Evolutionary conservation across 2,329 filamentous ascomycete species (phyloP).

Genomic region (Epichloe scottii): DNA sequence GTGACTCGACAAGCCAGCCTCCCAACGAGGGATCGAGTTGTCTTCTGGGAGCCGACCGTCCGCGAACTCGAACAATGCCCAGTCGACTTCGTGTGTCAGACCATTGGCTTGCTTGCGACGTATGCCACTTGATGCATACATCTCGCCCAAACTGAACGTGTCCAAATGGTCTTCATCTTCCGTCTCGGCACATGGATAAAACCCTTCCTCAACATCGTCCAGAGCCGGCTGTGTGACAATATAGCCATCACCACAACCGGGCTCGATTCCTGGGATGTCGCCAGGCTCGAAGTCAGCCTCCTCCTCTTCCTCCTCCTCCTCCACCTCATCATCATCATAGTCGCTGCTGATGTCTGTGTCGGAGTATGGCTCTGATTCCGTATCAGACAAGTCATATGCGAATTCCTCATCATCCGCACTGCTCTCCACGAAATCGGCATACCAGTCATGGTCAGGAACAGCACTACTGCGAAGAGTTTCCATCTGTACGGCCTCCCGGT

Average conservation of each 20-base stretch:
- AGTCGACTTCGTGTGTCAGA: constrained; percentile 84
- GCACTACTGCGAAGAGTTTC: constrained; percentile 27
- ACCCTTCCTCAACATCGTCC: constrained; percentile 72
- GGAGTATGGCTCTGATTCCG: constrained; percentile 41
- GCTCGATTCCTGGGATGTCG: constrained; percentile 67
- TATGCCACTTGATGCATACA: constrained; percentile 85
- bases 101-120: constrained; percentile 60
- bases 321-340: constrained; percentile 38
- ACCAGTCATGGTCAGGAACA: constrained; percentile 28
- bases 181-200: constrained; percentile 60
- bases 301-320: constrained; percentile 35
- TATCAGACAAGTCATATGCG: constrained; percentile 49
- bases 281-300: constrained; percentile 48
- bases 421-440: constrained; percentile 27
- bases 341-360: constrained; percentile 42
- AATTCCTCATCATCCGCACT: constrained; percentile 39
- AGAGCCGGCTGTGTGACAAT: constrained; percentile 84
- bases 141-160: constrained; percentile 66
- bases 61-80: constrained; percentile 78
- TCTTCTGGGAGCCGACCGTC: constrained; percentile 55
- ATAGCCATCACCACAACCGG: constrained; percentile 63
- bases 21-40: constrained; percentile 50
- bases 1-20: constrained; percentile 7
- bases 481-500: constrained; percentile 25
- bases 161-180: constrained; percentile 74